These are phyloP conservation scores for Ballota nigra DNA, from an alignment of 257 asterid genomes.

Conservation along the genomic window DNA sequence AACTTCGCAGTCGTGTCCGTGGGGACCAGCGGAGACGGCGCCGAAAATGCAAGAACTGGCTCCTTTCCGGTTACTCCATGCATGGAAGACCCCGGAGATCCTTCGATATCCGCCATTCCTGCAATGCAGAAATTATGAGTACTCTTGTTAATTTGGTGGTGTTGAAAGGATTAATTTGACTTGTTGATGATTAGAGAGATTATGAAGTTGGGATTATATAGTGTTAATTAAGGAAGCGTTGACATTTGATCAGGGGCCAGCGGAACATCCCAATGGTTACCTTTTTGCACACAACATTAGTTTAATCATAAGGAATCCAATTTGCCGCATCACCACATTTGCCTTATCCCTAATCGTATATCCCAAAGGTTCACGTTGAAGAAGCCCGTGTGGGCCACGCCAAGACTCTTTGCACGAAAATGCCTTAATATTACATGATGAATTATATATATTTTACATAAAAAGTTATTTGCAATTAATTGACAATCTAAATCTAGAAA, in stretches of 20 bases:
- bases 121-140: too few species aligned
- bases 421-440: too few species aligned
- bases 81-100: conserved; percentile 61
- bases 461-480: too few species aligned
- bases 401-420: too few species aligned
- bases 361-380: conserved; percentile 27
- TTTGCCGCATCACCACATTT: conserved; percentile 22
- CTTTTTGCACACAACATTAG: neutral
- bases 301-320: conserved; percentile 3
- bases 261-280: conserved; percentile 22
- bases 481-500: too few species aligned
- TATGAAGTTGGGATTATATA: too few species aligned
- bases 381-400: neutral
- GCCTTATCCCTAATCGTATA: conserved; percentile 16
- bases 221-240: too few species aligned
- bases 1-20: conserved; percentile 36
- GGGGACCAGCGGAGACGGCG: too few species aligned
- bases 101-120: conserved; percentile 33
- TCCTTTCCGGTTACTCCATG: conserved; percentile 72
- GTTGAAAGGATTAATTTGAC: neutral
- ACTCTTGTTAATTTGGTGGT: too few species aligned
- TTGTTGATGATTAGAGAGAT: too few species aligned
- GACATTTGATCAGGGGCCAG: too few species aligned
- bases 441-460: too few species aligned
- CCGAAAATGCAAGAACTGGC: conserved; percentile 44